Base-by-base conservation (phyloP, 2,329 filamentous ascomycete species). In the Microdochium paspali region DNA sequence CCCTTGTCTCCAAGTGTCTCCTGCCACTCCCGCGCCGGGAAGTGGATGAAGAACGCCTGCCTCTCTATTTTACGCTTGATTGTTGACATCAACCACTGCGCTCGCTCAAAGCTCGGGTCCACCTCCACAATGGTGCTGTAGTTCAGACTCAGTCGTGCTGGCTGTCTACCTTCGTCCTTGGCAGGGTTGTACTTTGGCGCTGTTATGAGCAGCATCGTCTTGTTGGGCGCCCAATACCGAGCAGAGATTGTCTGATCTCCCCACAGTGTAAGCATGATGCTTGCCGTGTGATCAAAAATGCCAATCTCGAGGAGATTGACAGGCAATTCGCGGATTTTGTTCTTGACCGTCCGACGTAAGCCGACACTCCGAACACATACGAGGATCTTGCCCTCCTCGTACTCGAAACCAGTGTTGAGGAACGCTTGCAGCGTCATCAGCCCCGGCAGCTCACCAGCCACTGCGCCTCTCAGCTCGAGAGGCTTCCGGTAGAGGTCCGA, bases 331-430 rank as follows among this genome's bases (percentile, higher is more conserved):
- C 66, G 68, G 51, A 74, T 76, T 49, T 68, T 72, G 3, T 67
- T 67, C 10, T 50, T 45, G 25, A 80, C 67, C 63, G 54, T 71
- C 59, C 74, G 77, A 45, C 66, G 69, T 5, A 68, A 66, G 0
- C 77, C 76, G 46, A 82, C 66, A 48, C 72, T 77, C 58, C 77
- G 77, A 3, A 82, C 74, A 45, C 78, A 77, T 1, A 81, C 72
- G 2, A 82, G 64, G 2, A 82, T 62, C 45, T 72, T 77, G 0
- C 65, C 70, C 30, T 71, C 70, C 2, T 61, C 55, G 9, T 77
- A 48, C 12, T 82, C 77, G 48, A 74, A 72, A 0, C 77, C 78
- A 2, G 73, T 73, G 32, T 72, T 66, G 2, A 76, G 62, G 56
- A 79, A 82, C 40, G 68, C 68, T 46, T 71, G 71, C 28, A 83